Conservation (phyloP, 2,329 filamentous ascomycete genomes). For the Claviceps fusiformis region DNA sequence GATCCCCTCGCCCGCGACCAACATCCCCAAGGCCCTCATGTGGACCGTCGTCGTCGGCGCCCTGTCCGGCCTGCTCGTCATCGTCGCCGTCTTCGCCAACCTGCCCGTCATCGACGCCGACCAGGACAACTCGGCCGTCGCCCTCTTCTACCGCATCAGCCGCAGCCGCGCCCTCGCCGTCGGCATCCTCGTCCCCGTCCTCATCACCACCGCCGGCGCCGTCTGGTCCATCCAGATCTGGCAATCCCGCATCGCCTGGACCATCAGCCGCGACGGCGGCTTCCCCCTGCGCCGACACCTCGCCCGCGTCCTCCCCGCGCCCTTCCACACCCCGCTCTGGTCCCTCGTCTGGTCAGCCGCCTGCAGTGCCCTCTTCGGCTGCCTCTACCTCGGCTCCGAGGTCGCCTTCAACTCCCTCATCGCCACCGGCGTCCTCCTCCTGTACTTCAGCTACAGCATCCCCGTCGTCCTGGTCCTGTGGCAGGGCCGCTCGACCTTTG, state of each 20-base stretch:
- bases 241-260: slow-evolving; percentile 17
- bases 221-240: slow-evolving; percentile 17
- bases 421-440: slow-evolving; percentile 12
- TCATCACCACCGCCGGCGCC: slow-evolving; percentile 12
- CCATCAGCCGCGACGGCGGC: slow-evolving; percentile 14
- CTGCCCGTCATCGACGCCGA: slow-evolving; percentile 7
- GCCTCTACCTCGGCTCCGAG: slow-evolving; percentile 15
- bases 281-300: slow-evolving; percentile 13
- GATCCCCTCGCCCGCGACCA: slow-evolving; percentile 13
- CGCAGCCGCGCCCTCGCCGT: slow-evolving; percentile 12
- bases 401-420: slow-evolving; percentile 15
- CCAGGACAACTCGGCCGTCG: slow-evolving; percentile 11
- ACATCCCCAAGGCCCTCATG: slow-evolving; percentile 7
- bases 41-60: slow-evolving; percentile 14
- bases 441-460: slow-evolving; percentile 17
- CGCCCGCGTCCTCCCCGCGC: slow-evolving; percentile 10
- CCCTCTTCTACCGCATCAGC: slow-evolving; percentile 12
- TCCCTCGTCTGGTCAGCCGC: slow-evolving; percentile 12
- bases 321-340: slow-evolving; percentile 14
- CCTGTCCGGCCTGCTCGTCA: slow-evolving; percentile 10
- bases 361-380: slow-evolving; percentile 14
- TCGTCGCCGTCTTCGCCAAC: slow-evolving; percentile 11
- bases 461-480: slow-evolving; percentile 12
- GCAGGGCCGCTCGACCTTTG: slow-evolving; percentile 12
- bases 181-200: slow-evolving; percentile 11